Conservation (phyloP, 805 yeast genomes). For the Zygotorulaspora chibaensis region DNA sequence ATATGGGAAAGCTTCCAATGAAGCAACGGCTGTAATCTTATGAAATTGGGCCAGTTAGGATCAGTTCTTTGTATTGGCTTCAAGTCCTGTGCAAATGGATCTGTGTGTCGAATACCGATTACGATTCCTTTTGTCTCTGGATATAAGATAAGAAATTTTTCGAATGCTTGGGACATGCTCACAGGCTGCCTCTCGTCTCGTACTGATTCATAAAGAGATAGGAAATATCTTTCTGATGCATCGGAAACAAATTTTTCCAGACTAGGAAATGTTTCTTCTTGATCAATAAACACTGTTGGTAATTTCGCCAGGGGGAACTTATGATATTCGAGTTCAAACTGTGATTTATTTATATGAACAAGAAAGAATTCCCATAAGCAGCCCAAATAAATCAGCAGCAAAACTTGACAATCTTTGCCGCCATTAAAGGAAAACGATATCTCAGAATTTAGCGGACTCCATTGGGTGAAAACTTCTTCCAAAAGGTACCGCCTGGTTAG, state of each 20-base stretch:
- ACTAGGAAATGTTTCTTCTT: constrained; percentile 67
- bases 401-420: constrained; percentile 93
- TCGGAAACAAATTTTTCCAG: constrained; percentile 59
- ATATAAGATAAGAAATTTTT: constrained; percentile 49
- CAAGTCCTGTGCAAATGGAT: constrained; percentile 71
- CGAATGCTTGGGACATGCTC: constrained; percentile 65
- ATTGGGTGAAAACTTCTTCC: constrained; percentile 26
- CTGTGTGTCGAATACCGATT: constrained; percentile 84
- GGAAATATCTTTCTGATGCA: constrained; percentile 51
- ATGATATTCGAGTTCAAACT: constrained; percentile 22
- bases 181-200: constrained; percentile 25
- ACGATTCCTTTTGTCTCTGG: constrained; percentile 65
- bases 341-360: constrained; percentile 20
- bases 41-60: constrained; percentile 85
- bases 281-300: constrained; percentile 68
- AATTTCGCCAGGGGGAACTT: constrained; percentile 22
- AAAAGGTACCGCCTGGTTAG: constrained; percentile 23
- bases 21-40: constrained; percentile 80
- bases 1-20: constrained; percentile 82
- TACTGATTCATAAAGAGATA: constrained; percentile 42
- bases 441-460: constrained; percentile 40
- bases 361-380: constrained; percentile 37
- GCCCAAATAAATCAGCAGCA: constrained; percentile 71
- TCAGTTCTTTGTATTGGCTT: constrained; percentile 70
- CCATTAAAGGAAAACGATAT: constrained; percentile 88